These are phyloP conservation scores for Naegleria gruberi DNA, from an alignment of 208 protist genomes.

Conservation along the genomic window DNA sequence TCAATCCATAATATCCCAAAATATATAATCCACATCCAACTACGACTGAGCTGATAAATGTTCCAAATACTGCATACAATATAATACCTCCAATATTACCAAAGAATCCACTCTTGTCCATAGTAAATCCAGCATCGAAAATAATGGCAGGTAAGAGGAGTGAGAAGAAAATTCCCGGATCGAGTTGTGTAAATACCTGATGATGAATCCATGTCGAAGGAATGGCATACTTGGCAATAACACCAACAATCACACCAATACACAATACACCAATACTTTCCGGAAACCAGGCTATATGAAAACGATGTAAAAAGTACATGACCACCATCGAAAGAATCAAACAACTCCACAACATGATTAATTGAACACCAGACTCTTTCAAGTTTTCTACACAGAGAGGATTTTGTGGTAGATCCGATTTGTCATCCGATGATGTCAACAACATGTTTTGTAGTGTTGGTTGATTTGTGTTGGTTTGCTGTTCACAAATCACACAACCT, in stretches of 20 bases:
- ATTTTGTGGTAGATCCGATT: neutral
- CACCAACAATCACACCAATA: neutral
- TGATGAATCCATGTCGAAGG: neutral
- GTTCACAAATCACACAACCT: too few relatives aligned
- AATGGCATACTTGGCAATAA: neutral
- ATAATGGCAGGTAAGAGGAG: constrained; percentile 21
- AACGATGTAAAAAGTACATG: constrained; percentile 12
- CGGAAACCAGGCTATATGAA: constrained; percentile 14
- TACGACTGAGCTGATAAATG: neutral
- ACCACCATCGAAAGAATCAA: neutral
- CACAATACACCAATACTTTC: neutral
- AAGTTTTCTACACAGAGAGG: constrained; percentile 10
- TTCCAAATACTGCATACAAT: constrained; percentile 19
- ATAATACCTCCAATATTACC: constrained; percentile 25
- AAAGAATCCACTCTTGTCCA: constrained; percentile 10
- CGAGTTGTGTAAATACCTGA: neutral
- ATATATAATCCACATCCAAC: constrained; percentile 11
- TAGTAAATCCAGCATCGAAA: constrained; percentile 19
- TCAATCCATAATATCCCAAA: neutral
- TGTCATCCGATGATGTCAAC: too few relatives aligned
- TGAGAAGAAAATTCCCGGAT: constrained; percentile 22
- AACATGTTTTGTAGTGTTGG: too few relatives aligned
- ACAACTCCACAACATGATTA: neutral
- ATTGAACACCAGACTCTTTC: neutral
- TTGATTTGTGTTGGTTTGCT: too few relatives aligned